Conservation (phyloP, 257 asterid genomes). For the Leptodermis oblonga region DNA sequence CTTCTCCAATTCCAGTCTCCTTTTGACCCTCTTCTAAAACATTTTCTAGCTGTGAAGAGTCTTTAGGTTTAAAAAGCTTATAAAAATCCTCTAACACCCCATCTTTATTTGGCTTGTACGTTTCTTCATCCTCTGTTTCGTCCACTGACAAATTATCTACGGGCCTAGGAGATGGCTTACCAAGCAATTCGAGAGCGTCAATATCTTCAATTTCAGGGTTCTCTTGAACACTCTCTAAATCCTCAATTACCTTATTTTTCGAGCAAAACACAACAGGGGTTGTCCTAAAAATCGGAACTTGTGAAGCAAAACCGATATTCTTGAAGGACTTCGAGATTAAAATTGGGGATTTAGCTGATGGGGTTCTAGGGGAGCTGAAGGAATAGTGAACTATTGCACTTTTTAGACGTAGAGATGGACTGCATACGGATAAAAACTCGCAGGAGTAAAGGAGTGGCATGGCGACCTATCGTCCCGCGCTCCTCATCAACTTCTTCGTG, state of each 20-base stretch:
- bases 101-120: constrained; percentile 37
- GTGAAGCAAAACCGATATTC: constrained; percentile 23
- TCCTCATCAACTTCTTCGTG: constrained; percentile 18
- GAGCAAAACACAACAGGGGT: constrained; percentile 47
- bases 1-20: constrained; percentile 25
- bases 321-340: constrained; percentile 29
- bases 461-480: constrained; percentile 40
- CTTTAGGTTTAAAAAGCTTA: constrained; percentile 51
- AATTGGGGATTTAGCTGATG: constrained; percentile 30
- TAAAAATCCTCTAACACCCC: constrained; percentile 71
- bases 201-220: constrained; percentile 35
- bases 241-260: constrained; percentile 55
- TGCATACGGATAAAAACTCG: constrained; percentile 31
- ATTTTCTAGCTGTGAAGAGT: constrained; percentile 39
- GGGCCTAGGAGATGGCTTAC: constrained; percentile 67
- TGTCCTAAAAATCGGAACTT: constrained; percentile 28
- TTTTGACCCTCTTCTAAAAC: constrained; percentile 14
- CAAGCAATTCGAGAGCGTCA: constrained; percentile 68
- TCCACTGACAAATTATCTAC: constrained; percentile 21
- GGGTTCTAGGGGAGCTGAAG: constrained; percentile 7
- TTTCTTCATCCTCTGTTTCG: constrained; percentile 44
- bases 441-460: constrained; percentile 53
- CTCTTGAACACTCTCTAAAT: constrained; percentile 32
- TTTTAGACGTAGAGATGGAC: constrained; percentile 27
- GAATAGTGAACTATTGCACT: constrained; percentile 15